Evolutionary conservation across 371 early-diverging fungal genomes (phyloP), one percentile per base, ranked within the genome.

Genomic region (Saksenaea vasiformis): DNA sequence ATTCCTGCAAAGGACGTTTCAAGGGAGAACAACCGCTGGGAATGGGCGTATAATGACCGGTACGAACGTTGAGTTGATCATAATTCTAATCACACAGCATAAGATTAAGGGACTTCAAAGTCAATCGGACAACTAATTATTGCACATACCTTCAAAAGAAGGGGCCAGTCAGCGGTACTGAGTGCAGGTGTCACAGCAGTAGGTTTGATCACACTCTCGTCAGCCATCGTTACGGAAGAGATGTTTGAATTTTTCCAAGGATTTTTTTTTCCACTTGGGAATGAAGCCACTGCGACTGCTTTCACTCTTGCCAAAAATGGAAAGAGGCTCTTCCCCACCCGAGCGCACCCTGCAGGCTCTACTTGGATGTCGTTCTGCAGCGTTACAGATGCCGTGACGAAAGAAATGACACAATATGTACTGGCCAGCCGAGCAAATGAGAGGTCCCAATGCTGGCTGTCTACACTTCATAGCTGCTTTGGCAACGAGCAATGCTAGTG

Each of bases 1-100:
- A 98, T 65, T 95, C 93, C 39, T 88, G 74, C 63, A 99, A 85
- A 61, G 92, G 91, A 74, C 99, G 94, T 82, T 95, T 95, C 72
- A 95, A 83, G 35, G 99, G 99, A 64, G 96, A 91, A 73, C 90
- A 93, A 62, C 99, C 99, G 61, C 85, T 88, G 26, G 97, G 95
- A 69, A 98, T 93, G 61, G 99, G 99, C 39, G 98, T 99, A 85
- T 98, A 99, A 82, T 98, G 97, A 58, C 92, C 93, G 51, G 98
- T 96, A 76, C 98, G 92, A 68, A 98, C 95, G 70, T 98, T 90
- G 72, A 99, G 90, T 84, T 97, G 94, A 85, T 99, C 99, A 76
- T 93, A 95, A 87, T 99, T 96, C 91, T 88, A 80, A 47, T 36
- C 15, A 26, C 37, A 26, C n/a, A 34, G 39, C 24, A 13, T 7